Evolutionary conservation across 129 eudicot species (phyloP).

Genomic region (Artemisia argyi): DNA sequence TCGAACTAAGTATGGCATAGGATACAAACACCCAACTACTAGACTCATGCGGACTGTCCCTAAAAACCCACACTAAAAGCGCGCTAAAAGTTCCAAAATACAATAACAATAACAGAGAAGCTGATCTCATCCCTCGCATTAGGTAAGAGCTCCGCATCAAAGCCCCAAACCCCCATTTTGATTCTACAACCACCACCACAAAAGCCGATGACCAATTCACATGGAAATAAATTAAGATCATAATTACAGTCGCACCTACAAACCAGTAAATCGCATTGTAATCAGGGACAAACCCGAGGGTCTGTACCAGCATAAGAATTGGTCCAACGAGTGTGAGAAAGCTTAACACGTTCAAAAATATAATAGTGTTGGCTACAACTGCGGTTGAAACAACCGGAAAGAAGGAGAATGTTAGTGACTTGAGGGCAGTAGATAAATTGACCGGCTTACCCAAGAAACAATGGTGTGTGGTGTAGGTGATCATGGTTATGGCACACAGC

Average conservation of each 20-base stretch:
- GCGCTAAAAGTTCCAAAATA: slow-evolving; percentile 34
- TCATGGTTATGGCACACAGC: slow-evolving; percentile 15
- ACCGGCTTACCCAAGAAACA: slow-evolving; percentile 56
- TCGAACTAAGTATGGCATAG: slow-evolving; percentile 39
- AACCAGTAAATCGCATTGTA: slow-evolving; percentile 23
- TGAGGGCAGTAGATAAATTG: slow-evolving; percentile 36
- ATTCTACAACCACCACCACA: slow-evolving; percentile 56
- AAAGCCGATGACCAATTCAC: slow-evolving; percentile 49
- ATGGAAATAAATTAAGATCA: slow-evolving; percentile 29
- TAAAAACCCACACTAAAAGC: slow-evolving; percentile 24
- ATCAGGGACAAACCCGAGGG: slow-evolving; percentile 36
- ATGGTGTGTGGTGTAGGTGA: slow-evolving; percentile 54
- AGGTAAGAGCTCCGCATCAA: slow-evolving; percentile 49
- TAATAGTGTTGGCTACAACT: slow-evolving; percentile 3
- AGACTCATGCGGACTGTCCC: background rate
- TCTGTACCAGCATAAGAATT: slow-evolving; percentile 1
- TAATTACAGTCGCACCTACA: background rate
- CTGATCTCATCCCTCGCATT: slow-evolving; percentile 50
- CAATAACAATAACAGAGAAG: slow-evolving; percentile 35
- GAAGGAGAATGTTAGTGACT: slow-evolving; percentile 37
- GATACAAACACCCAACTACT: slow-evolving; percentile 31
- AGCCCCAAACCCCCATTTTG: slow-evolving; percentile 64
- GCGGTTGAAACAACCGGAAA: slow-evolving; percentile 43
- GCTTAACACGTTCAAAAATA: slow-evolving; percentile 14
- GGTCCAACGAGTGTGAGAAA: background rate